phyloP scores from a whole-genome alignment of 768 basidiomycete species.

The Pholiota conissans region DNA sequence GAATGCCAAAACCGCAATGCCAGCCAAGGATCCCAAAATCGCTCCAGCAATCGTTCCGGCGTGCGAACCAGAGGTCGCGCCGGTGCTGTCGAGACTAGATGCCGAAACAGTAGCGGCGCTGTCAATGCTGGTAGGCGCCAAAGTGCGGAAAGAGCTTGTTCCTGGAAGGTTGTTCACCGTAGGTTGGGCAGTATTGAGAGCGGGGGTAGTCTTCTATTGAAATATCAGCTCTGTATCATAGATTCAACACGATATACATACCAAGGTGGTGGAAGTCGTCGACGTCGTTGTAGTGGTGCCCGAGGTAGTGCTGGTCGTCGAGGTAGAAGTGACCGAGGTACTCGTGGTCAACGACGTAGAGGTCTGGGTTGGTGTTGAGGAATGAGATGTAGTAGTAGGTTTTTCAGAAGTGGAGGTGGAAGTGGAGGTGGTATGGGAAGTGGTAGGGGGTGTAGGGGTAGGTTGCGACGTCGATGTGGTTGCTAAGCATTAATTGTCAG shows the following conservation, averaged over 20 bases:
- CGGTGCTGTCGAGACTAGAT: slow-evolving; percentile 11
- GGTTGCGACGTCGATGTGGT: slow-evolving; percentile 6
- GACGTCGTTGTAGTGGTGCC: slow-evolving; percentile 8
- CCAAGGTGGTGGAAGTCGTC: neutral
- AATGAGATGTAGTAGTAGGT: slow-evolving; percentile 8
- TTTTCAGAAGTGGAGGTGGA: slow-evolving; percentile 15
- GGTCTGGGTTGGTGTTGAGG: neutral
- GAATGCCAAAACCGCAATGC: slow-evolving; percentile 36
- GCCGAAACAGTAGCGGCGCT: slow-evolving; percentile 19
- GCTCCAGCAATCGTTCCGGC: slow-evolving; percentile 46
- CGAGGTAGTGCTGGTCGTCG: slow-evolving; percentile 1
- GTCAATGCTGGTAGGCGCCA: slow-evolving; percentile 15
- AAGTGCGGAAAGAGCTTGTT: slow-evolving; percentile 21
- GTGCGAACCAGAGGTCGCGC: slow-evolving; percentile 24
- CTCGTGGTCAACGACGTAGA: neutral
- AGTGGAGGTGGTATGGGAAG: slow-evolving; percentile 14
- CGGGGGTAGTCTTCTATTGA: slow-evolving; percentile 8
- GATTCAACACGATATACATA: neutral
- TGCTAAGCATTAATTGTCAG: neutral
- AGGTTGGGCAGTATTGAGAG: slow-evolving; percentile 2
- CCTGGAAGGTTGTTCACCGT: slow-evolving; percentile 1
- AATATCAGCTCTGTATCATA: neutral
- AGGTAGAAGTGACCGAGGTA: slow-evolving; percentile 1
- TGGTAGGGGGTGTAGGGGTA: slow-evolving; percentile 12
- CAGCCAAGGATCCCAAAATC: slow-evolving; percentile 35